Evolutionary conservation across 164 flowering plant species (phyloP), one percentile per base, ranked within the genome.

Genomic region (Paratinospora sagittata): DNA sequence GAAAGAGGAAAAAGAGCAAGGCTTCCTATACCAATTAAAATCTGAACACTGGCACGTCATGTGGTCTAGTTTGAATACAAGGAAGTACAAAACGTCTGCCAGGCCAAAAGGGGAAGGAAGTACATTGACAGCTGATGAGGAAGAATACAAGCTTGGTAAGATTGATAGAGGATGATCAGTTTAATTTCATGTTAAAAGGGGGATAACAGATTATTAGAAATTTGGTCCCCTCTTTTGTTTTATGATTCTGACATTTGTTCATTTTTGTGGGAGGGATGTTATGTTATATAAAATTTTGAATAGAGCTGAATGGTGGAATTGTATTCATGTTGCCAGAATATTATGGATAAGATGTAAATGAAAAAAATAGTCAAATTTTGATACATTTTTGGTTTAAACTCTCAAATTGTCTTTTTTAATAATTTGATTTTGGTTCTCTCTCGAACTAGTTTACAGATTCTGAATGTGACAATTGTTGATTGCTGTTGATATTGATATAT

Each of bases 1-100:
- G 60, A 70, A 85, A 84, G 71, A 81, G 89, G 65, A 88, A 78
- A 69, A 76, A 68, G 60, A 57, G 43, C 33, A 76, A 63, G 63
- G 13, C 45, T 39, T 41, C 67, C 17, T n/a, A 39, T 8, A 52
- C n/a, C n/a, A 49, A 52, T 6, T 16, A 16, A 52, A 14, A 19
- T 52, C n/a, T 52, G 21, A 52, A n/a, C n/a, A n/a, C n/a, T n/a
- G n/a, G 1, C 55, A 3, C 43, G 43, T 8, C 43, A 47, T 16
- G 58, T 17, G 58, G 19, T 52, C 5, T 52, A 52, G 6, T 19
- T 8, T 52, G n/a, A 19, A 19, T n/a, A 52, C n/a, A 16, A 16
- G 58, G 6, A 6, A 52, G 19, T 5, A 21, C n/a, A 52, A 16
- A 52, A 16, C 2, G 0, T 52, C 58, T 52, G 21, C 3, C 6